Evolutionary conservation across 1,284 basidiomycete species (phyloP).

Genomic region (Thecaphora thlaspeos): DNA sequence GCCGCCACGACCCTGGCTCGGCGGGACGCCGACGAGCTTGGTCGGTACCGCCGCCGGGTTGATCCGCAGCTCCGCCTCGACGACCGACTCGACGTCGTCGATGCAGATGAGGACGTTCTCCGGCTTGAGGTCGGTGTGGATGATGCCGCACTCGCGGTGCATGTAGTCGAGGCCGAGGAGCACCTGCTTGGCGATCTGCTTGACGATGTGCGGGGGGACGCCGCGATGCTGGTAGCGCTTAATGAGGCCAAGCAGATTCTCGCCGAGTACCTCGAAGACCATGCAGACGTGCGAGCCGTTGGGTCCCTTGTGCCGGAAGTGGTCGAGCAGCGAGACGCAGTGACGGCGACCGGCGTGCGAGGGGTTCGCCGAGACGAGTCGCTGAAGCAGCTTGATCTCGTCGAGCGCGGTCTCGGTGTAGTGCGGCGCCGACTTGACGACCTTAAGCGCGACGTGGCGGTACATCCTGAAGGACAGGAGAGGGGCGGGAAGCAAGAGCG

Average conservation of each 20-base stretch:
- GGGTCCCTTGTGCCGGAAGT: conserved; percentile 92
- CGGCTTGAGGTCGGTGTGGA: conserved; percentile 81
- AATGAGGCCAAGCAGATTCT: conserved; percentile 95
- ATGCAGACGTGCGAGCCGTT: conserved; percentile 98
- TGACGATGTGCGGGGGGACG: conserved; percentile 88
- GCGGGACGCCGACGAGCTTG: conserved; percentile 89
- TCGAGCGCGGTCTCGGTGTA: conserved; percentile 98
- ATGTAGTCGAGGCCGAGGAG: conserved; percentile 95
- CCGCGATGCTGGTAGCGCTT: conserved; percentile 94
- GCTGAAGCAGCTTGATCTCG: conserved; percentile 96
- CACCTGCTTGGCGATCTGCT: conserved; percentile 95
- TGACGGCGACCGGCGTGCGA: conserved; percentile 60
- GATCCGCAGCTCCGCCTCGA: conserved; percentile 76
- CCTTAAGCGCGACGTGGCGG: conserved; percentile 96
- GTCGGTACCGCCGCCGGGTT: conserved; percentile 66
- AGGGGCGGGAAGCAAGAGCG: background rate
- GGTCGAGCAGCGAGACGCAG: conserved; percentile 93
- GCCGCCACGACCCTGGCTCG: conserved; percentile 89
- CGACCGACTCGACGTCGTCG: conserved; percentile 93
- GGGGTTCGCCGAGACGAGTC: conserved; percentile 79
- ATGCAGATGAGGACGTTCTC: conserved; percentile 98
- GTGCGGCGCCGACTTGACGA: conserved; percentile 93
- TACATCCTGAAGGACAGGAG: conserved; percentile 66
- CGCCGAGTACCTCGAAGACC: conserved; percentile 98
- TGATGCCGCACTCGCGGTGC: conserved; percentile 92